Conservation (phyloP, 164 flowering plant genomes). For the Umbellularia californica region DNA sequence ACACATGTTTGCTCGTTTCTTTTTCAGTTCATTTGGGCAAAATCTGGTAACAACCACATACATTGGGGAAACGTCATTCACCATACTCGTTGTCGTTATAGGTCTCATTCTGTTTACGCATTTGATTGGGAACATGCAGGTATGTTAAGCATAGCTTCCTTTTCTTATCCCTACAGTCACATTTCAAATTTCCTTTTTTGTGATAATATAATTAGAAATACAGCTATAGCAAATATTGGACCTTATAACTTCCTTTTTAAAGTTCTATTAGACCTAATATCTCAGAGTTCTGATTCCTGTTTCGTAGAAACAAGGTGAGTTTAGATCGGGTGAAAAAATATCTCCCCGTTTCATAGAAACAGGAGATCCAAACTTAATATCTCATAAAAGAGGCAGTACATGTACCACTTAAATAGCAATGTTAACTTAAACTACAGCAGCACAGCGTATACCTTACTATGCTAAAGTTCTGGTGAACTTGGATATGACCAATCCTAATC, state of each 20-base stretch:
- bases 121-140: conserved; percentile 99
- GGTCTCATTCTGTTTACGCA: conserved; percentile 91
- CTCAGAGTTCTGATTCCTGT: neutral
- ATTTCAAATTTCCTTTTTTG: neutral
- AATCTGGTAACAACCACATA: conserved; percentile 72
- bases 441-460: too few species aligned
- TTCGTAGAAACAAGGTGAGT: too few species aligned
- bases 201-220: too few species aligned
- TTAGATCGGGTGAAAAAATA: too few species aligned
- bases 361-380: too few species aligned
- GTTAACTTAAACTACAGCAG: too few species aligned
- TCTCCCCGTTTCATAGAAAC: too few species aligned
- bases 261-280: too few species aligned
- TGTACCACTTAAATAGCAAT: neutral
- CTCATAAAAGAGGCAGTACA: neutral
- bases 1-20: neutral
- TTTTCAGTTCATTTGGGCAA: conserved; percentile 85
- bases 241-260: neutral
- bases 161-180: too few species aligned
- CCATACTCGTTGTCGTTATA: conserved; percentile 75
- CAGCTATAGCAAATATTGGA: neutral
- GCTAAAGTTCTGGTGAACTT: too few species aligned
- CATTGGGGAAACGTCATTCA: conserved; percentile 81
- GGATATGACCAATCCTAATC: too few species aligned
- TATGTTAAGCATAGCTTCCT: conserved; percentile 17